Conservation (phyloP, 441 rosid species). For the Syzygium syzygioides region DNA sequence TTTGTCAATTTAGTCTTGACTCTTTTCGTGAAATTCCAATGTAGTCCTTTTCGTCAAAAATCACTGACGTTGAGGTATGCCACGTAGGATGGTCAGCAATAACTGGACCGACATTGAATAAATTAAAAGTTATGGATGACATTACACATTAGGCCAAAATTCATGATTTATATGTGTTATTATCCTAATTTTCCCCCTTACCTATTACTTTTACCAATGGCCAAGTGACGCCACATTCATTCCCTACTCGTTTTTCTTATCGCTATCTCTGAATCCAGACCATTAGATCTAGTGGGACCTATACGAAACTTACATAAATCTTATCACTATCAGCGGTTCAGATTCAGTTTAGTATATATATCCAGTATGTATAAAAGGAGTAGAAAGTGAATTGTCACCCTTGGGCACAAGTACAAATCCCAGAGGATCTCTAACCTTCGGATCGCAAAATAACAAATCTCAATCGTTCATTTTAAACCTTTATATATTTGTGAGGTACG, state of each 20-base stretch:
- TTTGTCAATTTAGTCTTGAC: rapidly evolving
- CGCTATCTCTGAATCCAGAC: neutral
- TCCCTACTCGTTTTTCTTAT: neutral
- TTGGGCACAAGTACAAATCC: neutral
- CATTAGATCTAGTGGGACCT: neutral
- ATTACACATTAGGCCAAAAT: rapidly evolving
- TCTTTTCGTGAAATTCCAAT: rapidly evolving
- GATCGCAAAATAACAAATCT: neutral
- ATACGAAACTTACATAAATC: neutral
- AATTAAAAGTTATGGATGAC: neutral
- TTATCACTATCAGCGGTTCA: neutral
- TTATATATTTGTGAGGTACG: neutral
- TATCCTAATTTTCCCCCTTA: neutral
- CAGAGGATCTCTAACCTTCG: neutral
- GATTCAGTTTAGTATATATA: neutral
- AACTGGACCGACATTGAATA: rapidly evolving
- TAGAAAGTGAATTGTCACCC: neutral
- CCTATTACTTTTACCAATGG: neutral
- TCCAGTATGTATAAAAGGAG: neutral
- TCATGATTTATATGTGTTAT: neutral
- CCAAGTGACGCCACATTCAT: neutral
- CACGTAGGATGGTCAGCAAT: rapidly evolving
- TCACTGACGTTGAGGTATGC: neutral
- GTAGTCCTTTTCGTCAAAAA: rapidly evolving
- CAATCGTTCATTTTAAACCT: neutral